A percentile compares a stretch with the other conserved stretches of the same genome.
Evolutionary conservation across 2,329 filamentous ascomycete genomes (phyloP).

Genomic region (Colletotrichum spinosum): DNA sequence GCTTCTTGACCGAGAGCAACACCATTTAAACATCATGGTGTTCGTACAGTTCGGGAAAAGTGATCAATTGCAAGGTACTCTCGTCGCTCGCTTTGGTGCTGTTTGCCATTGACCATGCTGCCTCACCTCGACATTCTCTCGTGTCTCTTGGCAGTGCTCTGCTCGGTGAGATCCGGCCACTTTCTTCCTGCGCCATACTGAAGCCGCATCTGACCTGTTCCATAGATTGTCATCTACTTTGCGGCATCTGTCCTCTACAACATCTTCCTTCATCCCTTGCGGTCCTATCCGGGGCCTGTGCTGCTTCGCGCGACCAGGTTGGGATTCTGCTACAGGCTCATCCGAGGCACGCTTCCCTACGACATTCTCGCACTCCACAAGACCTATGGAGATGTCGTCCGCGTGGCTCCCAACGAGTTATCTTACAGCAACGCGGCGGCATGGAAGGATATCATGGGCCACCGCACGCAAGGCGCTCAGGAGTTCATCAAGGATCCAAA

Average conservation of each 20-base stretch:
- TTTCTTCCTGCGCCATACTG: background rate
- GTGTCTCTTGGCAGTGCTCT: background rate
- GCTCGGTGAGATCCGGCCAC: background rate
- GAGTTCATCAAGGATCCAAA: conserved; percentile 26
- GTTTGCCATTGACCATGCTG: too few species aligned
- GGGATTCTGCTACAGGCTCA: background rate
- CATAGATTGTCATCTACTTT: background rate
- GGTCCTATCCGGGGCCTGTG: background rate
- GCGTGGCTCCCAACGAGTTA: conserved; percentile 38
- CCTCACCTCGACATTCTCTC: too few species aligned
- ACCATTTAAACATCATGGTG: too few species aligned
- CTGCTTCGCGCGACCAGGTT: background rate
- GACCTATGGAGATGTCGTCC: conserved; percentile 40
- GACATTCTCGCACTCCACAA: conserved; percentile 15
- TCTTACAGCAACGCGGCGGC: conserved; percentile 34
- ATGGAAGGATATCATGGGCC: conserved; percentile 38
- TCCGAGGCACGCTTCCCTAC: conserved; percentile 1
- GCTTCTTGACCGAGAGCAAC: too few species aligned
- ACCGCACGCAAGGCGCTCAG: background rate
- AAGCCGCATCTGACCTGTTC: background rate
- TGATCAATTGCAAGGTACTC: too few species aligned
- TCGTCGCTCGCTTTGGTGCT: too few species aligned
- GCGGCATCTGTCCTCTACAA: conserved; percentile 1
- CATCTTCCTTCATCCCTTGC: conserved; percentile 14
- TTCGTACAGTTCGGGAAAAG: too few species aligned